These are phyloP conservation scores for Beauveria brongniartii DNA, from an alignment of 2,329 filamentous ascomycete species.

Conservation along the genomic window DNA sequence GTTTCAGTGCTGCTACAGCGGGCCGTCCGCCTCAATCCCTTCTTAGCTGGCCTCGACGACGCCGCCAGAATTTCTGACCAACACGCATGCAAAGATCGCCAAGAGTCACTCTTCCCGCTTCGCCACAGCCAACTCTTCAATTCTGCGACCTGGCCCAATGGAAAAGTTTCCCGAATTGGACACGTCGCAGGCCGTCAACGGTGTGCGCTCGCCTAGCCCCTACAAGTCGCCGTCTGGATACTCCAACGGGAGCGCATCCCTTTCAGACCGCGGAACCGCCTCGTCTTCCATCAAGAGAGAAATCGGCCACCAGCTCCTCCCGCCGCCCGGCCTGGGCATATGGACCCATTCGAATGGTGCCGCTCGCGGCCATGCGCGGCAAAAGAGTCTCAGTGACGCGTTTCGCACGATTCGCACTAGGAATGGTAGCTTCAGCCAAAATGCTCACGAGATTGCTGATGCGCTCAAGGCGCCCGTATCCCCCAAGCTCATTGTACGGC, in stretches of 20 bases:
- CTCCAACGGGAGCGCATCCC: constrained; percentile 22
- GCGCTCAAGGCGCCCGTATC: constrained; percentile 86
- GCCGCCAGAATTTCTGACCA: neutral
- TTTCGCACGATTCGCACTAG: constrained; percentile 72
- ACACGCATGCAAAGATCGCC: neutral
- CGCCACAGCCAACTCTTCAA: neutral
- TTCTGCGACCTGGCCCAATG: constrained; percentile 23
- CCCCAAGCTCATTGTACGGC: constrained; percentile 70
- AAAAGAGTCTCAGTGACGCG: constrained; percentile 87
- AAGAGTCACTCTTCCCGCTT: neutral
- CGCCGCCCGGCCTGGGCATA: constrained; percentile 18
- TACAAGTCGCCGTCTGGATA: constrained; percentile 19
- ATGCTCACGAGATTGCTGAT: constrained; percentile 87
- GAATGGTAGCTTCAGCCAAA: constrained; percentile 81
- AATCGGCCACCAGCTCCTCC: constrained; percentile 9
- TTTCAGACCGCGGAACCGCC: constrained; percentile 21
- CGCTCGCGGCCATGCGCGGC: constrained; percentile 53
- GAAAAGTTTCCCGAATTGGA: constrained; percentile 54
- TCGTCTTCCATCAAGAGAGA: constrained; percentile 21
- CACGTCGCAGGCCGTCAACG: constrained; percentile 22
- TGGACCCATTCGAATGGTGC: constrained; percentile 1
- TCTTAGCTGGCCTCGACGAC: neutral
- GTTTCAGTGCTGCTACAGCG: neutral
- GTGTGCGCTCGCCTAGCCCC: constrained; percentile 21
- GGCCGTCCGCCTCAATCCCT: neutral